Evolutionary conservation across 2,329 filamentous ascomycete species (phyloP).

Genomic region (Stromatinia cepivora): DNA sequence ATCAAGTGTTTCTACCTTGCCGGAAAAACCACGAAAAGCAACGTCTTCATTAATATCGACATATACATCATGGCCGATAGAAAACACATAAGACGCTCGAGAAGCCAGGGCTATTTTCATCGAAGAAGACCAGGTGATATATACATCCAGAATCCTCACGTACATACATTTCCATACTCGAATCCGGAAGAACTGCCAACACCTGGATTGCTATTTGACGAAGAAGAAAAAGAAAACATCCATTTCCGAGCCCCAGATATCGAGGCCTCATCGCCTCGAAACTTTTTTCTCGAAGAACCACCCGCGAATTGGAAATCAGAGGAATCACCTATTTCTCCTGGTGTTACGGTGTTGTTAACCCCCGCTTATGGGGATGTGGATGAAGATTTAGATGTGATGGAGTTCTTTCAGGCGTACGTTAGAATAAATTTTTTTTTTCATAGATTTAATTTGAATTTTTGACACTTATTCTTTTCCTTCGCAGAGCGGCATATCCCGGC

Average conservation of each 20-base stretch:
- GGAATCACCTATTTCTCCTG: constrained; percentile 14
- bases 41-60: neutral
- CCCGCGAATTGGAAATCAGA: neutral
- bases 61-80: constrained; percentile 6
- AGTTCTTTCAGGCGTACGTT: constrained; percentile 23
- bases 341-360: constrained; percentile 17
- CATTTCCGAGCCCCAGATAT: neutral
- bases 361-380: constrained; percentile 7
- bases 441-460: neutral
- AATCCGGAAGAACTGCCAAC: neutral
- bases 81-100: constrained; percentile 1
- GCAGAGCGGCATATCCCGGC: constrained; percentile 15
- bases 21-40: neutral
- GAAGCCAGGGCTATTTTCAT: constrained; percentile 14
- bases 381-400: constrained; percentile 19
- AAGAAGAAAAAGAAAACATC: neutral
- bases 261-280: neutral
- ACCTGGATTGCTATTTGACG: neutral
- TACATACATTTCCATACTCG: neutral
- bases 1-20: neutral
- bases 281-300: constrained; percentile 17
- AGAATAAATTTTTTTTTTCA: neutral
- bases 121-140: constrained; percentile 11
- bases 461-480: neutral
- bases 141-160: constrained; percentile 2